A percentile compares a stretch with the other conserved stretches of the same genome.
Conservation (phyloP, 768 basidiomycete genomes). For the Termitomyces sp. region DNA sequence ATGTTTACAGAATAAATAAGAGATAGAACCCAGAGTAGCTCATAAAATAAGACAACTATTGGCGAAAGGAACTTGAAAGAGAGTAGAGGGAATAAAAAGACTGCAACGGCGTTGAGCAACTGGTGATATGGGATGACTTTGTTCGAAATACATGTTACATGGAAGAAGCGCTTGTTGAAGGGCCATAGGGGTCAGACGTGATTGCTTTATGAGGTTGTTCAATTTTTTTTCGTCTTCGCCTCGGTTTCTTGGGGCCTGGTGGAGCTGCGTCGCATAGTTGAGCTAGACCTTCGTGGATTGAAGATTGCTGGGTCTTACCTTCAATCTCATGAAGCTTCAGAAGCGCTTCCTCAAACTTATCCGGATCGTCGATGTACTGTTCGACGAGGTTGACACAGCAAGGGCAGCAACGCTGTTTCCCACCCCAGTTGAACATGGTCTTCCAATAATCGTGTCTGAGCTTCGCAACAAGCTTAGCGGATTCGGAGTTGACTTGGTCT, state of each 20-base stretch:
- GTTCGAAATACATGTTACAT: not conserved
- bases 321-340: not conserved
- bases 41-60: not conserved
- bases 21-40: too few relatives aligned
- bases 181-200: constrained; percentile 13
- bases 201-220: not conserved
- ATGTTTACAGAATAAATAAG: not conserved
- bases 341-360: constrained; percentile 6
- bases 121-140: not conserved
- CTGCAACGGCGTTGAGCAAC: not conserved
- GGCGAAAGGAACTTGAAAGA: not conserved
- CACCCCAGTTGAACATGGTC: constrained; percentile 14
- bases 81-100: not conserved
- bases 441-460: constrained; percentile 16
- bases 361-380: constrained; percentile 10
- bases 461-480: constrained; percentile 11
- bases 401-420: constrained; percentile 12
- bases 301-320: not conserved
- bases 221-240: constrained; percentile 6
- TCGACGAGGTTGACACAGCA: constrained; percentile 13
- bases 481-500: constrained; percentile 11
- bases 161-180: constrained; percentile 12
- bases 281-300: not conserved
- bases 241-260: constrained; percentile 1
- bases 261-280: not conserved